These are phyloP conservation scores for Schizosaccharomyces lindneri DNA, from an alignment of 805 yeast species.

Conservation along the genomic window DNA sequence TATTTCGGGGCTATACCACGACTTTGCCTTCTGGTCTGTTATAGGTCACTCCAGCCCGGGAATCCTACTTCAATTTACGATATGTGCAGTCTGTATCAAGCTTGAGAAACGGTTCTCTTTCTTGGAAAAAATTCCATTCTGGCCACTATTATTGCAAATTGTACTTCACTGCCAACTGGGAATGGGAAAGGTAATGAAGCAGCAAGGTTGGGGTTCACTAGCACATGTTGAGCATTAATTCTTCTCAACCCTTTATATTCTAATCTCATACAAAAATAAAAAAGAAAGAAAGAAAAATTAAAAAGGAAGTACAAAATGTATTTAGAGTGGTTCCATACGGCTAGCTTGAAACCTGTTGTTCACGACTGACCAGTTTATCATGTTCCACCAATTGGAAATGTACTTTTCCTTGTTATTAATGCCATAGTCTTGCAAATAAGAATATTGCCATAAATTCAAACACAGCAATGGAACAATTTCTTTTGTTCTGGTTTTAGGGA, in stretches of 20 bases:
- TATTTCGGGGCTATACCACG: neutral
- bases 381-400: conserved; percentile 47
- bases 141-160: neutral
- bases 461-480: conserved; percentile 40
- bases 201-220: too few species aligned
- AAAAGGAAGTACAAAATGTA: neutral
- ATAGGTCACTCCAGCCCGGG: neutral
- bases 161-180: neutral
- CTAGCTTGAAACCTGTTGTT: conserved; percentile 7
- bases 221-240: too few species aligned
- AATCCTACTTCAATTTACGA: neutral
- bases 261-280: neutral
- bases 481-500: neutral
- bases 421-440: conserved; percentile 72
- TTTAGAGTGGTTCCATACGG: neutral
- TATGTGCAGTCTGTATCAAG: neutral
- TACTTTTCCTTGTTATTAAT: conserved; percentile 44
- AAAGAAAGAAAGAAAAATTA: neutral
- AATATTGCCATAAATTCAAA: conserved; percentile 69
- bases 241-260: too few species aligned
- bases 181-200: neutral
- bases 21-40: neutral
- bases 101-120: neutral
- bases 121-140: neutral
- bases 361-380: conserved; percentile 45